Evolutionary conservation across 768 basidiomycete species (phyloP).

Genomic region (Boletus rufocinnamomeus): DNA sequence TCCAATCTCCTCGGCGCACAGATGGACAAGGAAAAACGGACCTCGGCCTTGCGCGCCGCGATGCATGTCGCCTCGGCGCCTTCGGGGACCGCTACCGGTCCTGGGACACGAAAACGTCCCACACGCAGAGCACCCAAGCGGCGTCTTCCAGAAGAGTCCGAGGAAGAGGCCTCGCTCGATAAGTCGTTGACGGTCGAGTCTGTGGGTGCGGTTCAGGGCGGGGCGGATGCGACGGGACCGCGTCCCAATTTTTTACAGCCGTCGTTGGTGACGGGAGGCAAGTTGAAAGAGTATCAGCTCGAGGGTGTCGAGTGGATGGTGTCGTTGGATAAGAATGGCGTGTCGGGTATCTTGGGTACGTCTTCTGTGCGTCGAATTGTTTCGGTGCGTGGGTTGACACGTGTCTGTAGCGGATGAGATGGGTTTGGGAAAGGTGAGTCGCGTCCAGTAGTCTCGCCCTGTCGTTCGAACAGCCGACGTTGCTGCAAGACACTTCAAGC

Average conservation of each 20-base stretch:
- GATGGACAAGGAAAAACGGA: conserved; percentile 63
- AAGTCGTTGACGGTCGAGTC: conserved; percentile 14
- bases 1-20: conserved; percentile 68
- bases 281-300: conserved; percentile 86
- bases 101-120: conserved; percentile 17
- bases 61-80: conserved; percentile 23
- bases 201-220: neutral
- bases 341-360: conserved; percentile 76
- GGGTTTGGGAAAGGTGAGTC: conserved; percentile 80
- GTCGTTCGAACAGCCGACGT: neutral
- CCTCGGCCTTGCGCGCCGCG: conserved; percentile 30
- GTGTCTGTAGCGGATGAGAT: conserved; percentile 81
- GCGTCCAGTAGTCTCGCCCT: neutral
- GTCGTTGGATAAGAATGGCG: conserved; percentile 80
- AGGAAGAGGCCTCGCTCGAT: conserved; percentile 7
- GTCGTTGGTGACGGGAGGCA: conserved; percentile 78
- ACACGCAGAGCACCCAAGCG: conserved; percentile 13
- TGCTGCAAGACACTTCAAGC: conserved; percentile 81
- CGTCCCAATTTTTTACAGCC: conserved; percentile 67
- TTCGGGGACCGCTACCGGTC: neutral
- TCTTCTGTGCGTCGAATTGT: conserved; percentile 15
- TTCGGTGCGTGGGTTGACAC: conserved; percentile 5
- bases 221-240: neutral
- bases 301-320: conserved; percentile 97
- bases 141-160: conserved; percentile 11